phyloP scores from a whole-genome alignment of 2,329 filamentous ascomycete genomes.

The Aspergillus cejpii region DNA sequence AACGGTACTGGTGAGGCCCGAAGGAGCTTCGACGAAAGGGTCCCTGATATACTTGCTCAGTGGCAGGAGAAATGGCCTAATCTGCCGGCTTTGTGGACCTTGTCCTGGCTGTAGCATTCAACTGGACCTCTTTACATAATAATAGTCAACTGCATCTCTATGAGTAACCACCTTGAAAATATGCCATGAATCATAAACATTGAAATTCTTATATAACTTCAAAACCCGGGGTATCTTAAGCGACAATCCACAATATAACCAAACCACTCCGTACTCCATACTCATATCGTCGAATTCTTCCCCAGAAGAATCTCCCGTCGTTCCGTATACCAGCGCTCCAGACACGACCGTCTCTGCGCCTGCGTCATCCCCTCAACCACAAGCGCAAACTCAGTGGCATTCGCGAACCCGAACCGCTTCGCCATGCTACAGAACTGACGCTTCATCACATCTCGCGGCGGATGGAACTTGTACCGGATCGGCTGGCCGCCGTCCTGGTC shows the following conservation, averaged over 20 bases:
- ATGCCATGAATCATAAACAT: conserved; percentile 1
- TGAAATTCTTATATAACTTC: too few species aligned
- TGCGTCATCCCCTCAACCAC: conserved; percentile 88
- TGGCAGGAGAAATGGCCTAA: conserved; percentile 97
- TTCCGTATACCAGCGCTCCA: conserved; percentile 72
- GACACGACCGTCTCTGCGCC: conserved; percentile 66
- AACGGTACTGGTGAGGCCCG: conserved; percentile 60
- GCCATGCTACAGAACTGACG: conserved; percentile 93
- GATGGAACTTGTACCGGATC: conserved; percentile 59
- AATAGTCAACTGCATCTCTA: conserved; percentile 1
- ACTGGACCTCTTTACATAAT: background rate
- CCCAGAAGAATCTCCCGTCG: conserved; percentile 48
- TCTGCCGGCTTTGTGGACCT: conserved; percentile 83
- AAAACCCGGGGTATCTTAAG: background rate
- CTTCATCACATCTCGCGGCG: conserved; percentile 64
- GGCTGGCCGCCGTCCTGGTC: conserved; percentile 39
- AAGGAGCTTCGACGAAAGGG: conserved; percentile 79
- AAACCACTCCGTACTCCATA: background rate
- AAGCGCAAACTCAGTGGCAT: conserved; percentile 76
- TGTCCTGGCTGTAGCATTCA: conserved; percentile 77
- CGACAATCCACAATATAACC: too few species aligned
- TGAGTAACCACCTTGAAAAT: too few species aligned
- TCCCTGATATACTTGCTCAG: conserved; percentile 80
- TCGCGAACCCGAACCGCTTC: conserved; percentile 65
- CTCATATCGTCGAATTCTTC: background rate